Base-by-base conservation (phyloP, 1,284 basidiomycete species). In the Trametes pubescens region DNA sequence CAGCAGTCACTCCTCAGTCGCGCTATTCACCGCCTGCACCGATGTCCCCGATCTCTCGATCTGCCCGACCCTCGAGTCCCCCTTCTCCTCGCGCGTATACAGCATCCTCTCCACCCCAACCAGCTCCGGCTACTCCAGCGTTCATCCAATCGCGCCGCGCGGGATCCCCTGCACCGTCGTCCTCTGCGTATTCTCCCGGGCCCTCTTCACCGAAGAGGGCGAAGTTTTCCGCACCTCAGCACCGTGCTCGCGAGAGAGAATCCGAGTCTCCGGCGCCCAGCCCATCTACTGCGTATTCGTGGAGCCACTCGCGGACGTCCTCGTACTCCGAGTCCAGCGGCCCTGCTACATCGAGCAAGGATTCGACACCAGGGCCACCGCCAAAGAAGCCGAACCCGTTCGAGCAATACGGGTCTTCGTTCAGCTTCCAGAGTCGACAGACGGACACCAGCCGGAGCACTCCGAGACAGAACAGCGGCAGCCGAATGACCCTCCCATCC, bases 131-230 rank as follows among this genome's bases (percentile, higher is more conserved):
- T 13, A 3, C 37, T 38, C 37, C 4, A 2, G 14, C 37, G 2
- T 38, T 38, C 37, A 13, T 2, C 14, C 37, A 38, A 5, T 16
- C 37, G 14, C 37, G 37, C 37, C 14, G 5, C 14, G 14, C 37
- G 10, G 10, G 5, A 11, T 34, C 29, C 9, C 32, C 26, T 7
- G 40, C 40, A 16, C 40, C 2, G 40, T 13, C 47, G 13, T 13
- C 51, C 6, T 34, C 14, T n/a, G 2, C 49, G 18, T 13, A 9
- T 18, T 14, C 37, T 6, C 14, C 22, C 5, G 21, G 4, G 14
- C 22, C 67, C 14, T 67, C 72, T 22, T 65, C 70, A 2, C 59
- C 68, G 13, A 72, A 72, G 70, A 72, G 67, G 51, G 16, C 64
- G 49, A 72, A 67, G 55, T 52, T 65, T 2, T 16, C 60, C 9